A percentile compares a stretch with the other conserved stretches of the same genome.
These are phyloP conservation scores for Zostera marina DNA, from an alignment of 116 monocot genomes.

Conservation along the genomic window DNA sequence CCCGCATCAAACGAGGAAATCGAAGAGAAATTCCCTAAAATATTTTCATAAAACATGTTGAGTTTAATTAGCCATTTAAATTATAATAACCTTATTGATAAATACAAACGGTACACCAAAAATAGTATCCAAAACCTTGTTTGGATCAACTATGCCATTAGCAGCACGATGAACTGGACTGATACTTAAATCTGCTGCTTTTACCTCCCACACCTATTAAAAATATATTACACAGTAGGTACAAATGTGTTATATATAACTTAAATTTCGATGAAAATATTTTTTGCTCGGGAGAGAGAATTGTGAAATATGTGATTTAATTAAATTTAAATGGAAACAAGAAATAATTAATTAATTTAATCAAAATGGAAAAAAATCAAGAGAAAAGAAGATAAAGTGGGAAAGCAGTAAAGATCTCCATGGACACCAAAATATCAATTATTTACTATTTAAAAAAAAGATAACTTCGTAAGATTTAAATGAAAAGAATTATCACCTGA, in stretches of 20 bases:
- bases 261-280: too few species aligned
- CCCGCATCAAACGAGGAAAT: slow-evolving; percentile 68
- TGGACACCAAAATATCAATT: too few species aligned
- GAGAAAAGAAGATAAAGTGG: neutral
- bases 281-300: too few species aligned
- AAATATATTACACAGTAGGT: slow-evolving; percentile 1
- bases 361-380: neutral
- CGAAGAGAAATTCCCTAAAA: slow-evolving; percentile 89
- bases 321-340: too few species aligned
- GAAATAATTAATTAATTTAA: too few species aligned
- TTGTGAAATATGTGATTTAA: too few species aligned
- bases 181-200: slow-evolving; percentile 96
- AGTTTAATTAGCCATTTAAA: neutral
- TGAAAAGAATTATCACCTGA: slow-evolving; percentile 37
- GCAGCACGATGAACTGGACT: slow-evolving; percentile 99
- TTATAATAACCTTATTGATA: neutral
- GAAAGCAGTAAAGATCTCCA: too few species aligned
- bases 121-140: slow-evolving; percentile 37
- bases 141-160: slow-evolving; percentile 70
- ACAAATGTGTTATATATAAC: too few species aligned
- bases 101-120: neutral
- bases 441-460: neutral
- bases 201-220: slow-evolving; percentile 95
- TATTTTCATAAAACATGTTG: neutral
- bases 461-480: neutral